Base-by-base conservation (phyloP, 768 basidiomycete species). In the Termitomyces sp. region DNA sequence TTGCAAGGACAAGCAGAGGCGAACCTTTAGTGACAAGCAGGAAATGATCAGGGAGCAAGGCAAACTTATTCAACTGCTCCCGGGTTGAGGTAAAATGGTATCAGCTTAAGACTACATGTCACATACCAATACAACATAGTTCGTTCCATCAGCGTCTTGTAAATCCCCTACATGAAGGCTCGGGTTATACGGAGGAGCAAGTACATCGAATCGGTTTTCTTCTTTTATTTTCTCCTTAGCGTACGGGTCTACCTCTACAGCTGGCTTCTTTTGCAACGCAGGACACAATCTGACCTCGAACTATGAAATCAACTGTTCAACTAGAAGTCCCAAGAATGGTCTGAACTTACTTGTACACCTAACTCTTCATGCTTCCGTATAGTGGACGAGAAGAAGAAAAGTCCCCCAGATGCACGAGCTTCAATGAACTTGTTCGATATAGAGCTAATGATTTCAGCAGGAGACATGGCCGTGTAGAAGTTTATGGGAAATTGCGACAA, bases 231-330 rank as follows among this genome's bases (percentile, higher is more conserved):
- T 67, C 31, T 66, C 42, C 60, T 70, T 60, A 54, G 54, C 62
- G 54, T 59, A 33, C 55, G 64, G 59, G 57, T 67, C 67, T 45
- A 56, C 63, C 11, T 59, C 61, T 21, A 74, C 75, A 50, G 66
- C 65, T 3, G 85, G 82, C 69, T 97, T 98, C 64, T 91, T 80
- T 63, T 87, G 85, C 42, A 98, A 73, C 0, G 93, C 89, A 12
- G 92, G 89, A 63, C 94, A 97, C 41, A 91, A 71, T 58, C 89
- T 80, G 56, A 98, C 82, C 71, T 96, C 82, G 68, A 91, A 97
- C 95, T 97, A 64, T 11, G 26, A 30, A 19, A 40, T 51, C 17
- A 40, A 30, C 17, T 15, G 23, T 38, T 12, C 31, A 23, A 55
- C 42, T 52, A 37, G 47, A 62, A 14, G 21, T 17, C 33, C 26